phyloP scores from a whole-genome alignment of 345 rosid genomes.

The Hibiscus tridactylites region DNA sequence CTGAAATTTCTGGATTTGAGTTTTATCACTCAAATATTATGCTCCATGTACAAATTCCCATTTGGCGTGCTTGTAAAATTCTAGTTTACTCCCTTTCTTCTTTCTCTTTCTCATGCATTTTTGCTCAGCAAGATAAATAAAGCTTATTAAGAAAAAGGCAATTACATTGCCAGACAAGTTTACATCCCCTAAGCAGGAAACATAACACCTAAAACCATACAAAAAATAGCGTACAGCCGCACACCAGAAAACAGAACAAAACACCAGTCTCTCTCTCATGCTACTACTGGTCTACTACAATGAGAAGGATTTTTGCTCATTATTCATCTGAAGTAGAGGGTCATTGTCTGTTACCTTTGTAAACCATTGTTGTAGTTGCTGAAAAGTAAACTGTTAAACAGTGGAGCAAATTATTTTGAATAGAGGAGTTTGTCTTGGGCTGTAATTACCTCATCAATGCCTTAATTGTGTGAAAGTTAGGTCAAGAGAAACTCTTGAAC shows the following conservation, averaged over 20 bases:
- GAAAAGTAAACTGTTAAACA: slow-evolving; percentile 1
- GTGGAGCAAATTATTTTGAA: slow-evolving; percentile 1
- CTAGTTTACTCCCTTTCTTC: not conserved
- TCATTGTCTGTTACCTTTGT: too few species aligned
- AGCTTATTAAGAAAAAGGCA: too few species aligned
- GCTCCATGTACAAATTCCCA: not conserved
- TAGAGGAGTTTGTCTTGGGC: slow-evolving; percentile 2
- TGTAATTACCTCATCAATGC: slow-evolving; percentile 8
- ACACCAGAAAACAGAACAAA: too few species aligned
- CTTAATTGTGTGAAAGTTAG: slow-evolving; percentile 5
- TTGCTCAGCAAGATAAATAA: too few species aligned
- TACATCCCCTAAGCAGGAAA: too few species aligned
- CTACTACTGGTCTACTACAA: not conserved
- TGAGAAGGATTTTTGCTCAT: not conserved
- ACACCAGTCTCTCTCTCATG: too few species aligned
- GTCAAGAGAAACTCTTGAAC: slow-evolving; percentile 11
- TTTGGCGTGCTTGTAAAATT: slow-evolving; percentile 1
- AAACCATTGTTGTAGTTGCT: not conserved
- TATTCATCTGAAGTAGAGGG: slow-evolving; percentile 7
- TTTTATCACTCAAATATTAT: not conserved
- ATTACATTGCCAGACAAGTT: too few species aligned
- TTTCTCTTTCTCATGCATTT: not conserved
- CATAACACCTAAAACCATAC: too few species aligned
- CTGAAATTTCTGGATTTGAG: not conserved
- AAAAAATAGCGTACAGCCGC: too few species aligned